phyloP scores from a whole-genome alignment of 805 yeast genomes.

The Wickerhamiella lipophila region DNA sequence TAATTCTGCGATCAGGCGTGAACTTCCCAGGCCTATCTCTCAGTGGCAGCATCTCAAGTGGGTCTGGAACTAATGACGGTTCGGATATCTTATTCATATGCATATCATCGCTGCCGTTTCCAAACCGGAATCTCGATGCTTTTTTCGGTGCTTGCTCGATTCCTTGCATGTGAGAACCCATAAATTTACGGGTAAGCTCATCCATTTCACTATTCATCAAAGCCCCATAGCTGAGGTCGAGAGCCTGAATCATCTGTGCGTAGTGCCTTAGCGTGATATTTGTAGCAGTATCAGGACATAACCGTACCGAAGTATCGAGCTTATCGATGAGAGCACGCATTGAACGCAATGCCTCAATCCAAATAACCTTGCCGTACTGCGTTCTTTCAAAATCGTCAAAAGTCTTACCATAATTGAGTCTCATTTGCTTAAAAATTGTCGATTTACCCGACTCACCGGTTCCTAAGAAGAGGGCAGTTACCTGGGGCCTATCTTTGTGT shows the following conservation, averaged over 20 bases:
- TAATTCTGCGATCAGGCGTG: not conserved
- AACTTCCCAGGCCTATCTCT: conserved; percentile 18
- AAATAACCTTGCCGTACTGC: conserved; percentile 75
- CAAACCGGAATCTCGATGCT: not conserved
- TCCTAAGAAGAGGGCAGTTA: conserved; percentile 46
- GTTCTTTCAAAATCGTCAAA: conserved; percentile 66
- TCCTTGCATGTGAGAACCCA: conserved; percentile 39
- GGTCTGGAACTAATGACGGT: not conserved
- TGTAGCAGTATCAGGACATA: conserved; percentile 14
- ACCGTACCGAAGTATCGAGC: conserved; percentile 53
- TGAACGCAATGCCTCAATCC: conserved; percentile 81
- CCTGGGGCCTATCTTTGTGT: not conserved
- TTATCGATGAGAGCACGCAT: conserved; percentile 71
- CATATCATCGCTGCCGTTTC: not conserved
- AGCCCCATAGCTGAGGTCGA: conserved; percentile 25
- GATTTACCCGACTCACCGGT: conserved; percentile 84
- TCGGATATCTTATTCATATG: not conserved
- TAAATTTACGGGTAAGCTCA: conserved; percentile 53
- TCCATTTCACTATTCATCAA: conserved; percentile 27
- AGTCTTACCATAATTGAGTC: conserved; percentile 72
- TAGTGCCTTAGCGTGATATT: not conserved
- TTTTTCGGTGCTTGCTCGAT: not conserved
- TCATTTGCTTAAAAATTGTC: conserved; percentile 70
- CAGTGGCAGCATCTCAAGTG: not conserved
- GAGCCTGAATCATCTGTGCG: conserved; percentile 15